Evolutionary conservation across 2,329 filamentous ascomycete species (phyloP), one percentile per base, ranked within the genome.

Genomic region (Rosellinia necatrix): DNA sequence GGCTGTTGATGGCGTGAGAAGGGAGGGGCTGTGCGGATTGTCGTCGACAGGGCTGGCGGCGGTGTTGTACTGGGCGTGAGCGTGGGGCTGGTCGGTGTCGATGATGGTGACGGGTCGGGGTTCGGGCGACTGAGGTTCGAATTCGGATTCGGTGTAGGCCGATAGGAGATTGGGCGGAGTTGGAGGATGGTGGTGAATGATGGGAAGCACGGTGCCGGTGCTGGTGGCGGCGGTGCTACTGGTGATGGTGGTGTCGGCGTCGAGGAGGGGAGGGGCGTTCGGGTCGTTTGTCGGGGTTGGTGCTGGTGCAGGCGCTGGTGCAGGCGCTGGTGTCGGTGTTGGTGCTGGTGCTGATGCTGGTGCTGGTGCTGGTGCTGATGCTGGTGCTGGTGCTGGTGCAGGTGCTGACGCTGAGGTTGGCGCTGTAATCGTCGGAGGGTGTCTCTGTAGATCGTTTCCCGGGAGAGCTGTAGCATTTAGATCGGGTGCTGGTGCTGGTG

Each of bases 381-480:
- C 15, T 34, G 25, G 38, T 30, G 48, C 24, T 22, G 25, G 38
- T 29, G 50, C 24, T 17, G 53, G 32, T 37, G 49, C 6, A 21
- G 19, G 35, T 21, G 49, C 42, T 24, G 49, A n/a, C n/a, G n/a
- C n/a, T 34, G 12, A 48, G 24, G 51, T 27, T 40, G 21, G 35
- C 21, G 49, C 25, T 41, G 29, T 51, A 59, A 63, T 56, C 59
- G 61, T 22, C 13, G 22, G 48, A 56, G 51, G 63, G 59, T 37
- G 56, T n/a, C n/a, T n/a, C 30, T 66, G 74, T 62, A 69, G 74
- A 74, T 76, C 74, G 56, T 67, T 74, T 51, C 67, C 71, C 3
- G 56, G 53, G 49, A 41, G 22, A 51, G 62, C 34, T 13, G 49
- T 62, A 54, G 54, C 37, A 49, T 51, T 53, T 56, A 58, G 56